Evolutionary conservation across 148 eudicot species (phyloP).

Genomic region (Selenicereus undatus): DNA sequence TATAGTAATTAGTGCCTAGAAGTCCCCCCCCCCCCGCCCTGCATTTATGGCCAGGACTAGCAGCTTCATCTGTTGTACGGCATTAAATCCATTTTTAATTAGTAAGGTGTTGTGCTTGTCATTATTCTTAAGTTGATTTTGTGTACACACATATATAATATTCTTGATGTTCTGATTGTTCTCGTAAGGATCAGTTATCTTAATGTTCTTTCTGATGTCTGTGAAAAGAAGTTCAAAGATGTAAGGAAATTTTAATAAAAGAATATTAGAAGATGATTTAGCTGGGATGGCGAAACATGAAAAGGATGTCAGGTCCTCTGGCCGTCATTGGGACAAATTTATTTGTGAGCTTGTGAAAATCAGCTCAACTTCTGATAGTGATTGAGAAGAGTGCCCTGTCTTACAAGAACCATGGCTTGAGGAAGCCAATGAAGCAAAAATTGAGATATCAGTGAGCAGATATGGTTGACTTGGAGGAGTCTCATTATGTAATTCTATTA

Average conservation of each 20-base stretch:
- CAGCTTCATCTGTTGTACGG: neutral
- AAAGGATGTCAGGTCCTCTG: too few species aligned
- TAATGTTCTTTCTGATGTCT: neutral
- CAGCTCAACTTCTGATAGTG: neutral
- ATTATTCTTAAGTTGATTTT: slow-evolving; percentile 1
- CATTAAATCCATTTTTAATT: neutral
- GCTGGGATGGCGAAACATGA: too few species aligned
- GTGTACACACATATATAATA: neutral
- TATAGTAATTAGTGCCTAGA: too few species aligned
- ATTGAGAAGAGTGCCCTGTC: neutral
- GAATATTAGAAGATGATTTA: too few species aligned
- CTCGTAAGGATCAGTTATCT: neutral
- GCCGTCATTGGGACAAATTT: too few species aligned
- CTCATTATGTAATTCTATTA: neutral
- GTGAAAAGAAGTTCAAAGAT: neutral
- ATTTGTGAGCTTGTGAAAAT: too few species aligned
- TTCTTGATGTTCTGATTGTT: neutral
- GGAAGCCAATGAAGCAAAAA: neutral
- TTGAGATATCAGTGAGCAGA: neutral
- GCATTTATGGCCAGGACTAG: neutral
- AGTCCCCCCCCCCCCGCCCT: too few species aligned
- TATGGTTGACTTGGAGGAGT: neutral
- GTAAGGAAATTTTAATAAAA: too few species aligned
- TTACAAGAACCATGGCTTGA: neutral
- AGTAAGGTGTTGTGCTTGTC: slow-evolving; percentile 1